Evolutionary conservation across 768 basidiomycete genomes (phyloP).

Genomic region (Mycena vitilis): DNA sequence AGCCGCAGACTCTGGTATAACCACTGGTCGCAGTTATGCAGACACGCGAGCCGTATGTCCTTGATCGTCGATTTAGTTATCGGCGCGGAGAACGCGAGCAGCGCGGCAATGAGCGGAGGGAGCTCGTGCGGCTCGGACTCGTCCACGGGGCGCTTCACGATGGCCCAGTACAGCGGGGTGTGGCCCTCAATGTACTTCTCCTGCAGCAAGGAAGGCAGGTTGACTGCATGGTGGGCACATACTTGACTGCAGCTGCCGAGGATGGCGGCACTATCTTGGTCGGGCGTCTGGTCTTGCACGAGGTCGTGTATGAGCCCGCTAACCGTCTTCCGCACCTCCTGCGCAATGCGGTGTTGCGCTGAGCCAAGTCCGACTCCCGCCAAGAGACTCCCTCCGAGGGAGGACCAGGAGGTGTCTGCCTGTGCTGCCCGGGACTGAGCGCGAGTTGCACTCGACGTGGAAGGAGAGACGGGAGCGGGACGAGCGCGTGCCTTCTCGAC

Average conservation of each 20-base stretch:
- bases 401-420: slow-evolving; percentile 20
- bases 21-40: slow-evolving; percentile 52
- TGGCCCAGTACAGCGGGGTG: slow-evolving; percentile 65
- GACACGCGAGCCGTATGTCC: slow-evolving; percentile 61
- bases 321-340: slow-evolving; percentile 46
- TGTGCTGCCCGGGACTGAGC: slow-evolving; percentile 18
- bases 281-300: slow-evolving; percentile 39
- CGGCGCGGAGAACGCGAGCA: slow-evolving; percentile 48
- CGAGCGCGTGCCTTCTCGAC: slow-evolving; percentile 12
- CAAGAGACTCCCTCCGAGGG: slow-evolving; percentile 17
- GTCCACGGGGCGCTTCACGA: slow-evolving; percentile 53
- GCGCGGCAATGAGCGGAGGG: slow-evolving; percentile 46
- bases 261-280: slow-evolving; percentile 41
- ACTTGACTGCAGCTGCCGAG: slow-evolving; percentile 60
- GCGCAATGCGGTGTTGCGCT: slow-evolving; percentile 44
- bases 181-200: slow-evolving; percentile 59
- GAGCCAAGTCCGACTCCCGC: slow-evolving; percentile 19
- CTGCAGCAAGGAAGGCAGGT: slow-evolving; percentile 56
- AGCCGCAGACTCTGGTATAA: slow-evolving; percentile 54
- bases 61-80: slow-evolving; percentile 47
- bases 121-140: slow-evolving; percentile 25
- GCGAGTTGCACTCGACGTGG: slow-evolving; percentile 6
- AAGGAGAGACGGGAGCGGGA: slow-evolving; percentile 16
- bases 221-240: slow-evolving; percentile 51
- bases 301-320: slow-evolving; percentile 54